Percentiles rank a stretch among this genome's conserved stretches.
Conservation (phyloP, 106 monocot genomes). For the Acorus calamus region DNA sequence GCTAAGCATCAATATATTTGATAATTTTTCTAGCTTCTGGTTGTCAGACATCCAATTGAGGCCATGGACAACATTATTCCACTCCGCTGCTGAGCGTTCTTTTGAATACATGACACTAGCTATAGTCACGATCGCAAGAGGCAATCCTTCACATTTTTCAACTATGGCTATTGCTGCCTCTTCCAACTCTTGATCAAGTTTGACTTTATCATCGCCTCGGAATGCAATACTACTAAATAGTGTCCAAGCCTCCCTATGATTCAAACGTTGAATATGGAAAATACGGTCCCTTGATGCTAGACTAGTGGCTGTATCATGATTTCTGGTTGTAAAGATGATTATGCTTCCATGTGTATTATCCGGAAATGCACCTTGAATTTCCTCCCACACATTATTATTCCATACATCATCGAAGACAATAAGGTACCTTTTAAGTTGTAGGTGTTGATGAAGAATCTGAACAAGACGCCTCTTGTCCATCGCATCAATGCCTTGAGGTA, state of each 20-base stretch:
- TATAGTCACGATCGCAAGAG: slow-evolving; percentile 34
- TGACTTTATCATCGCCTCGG: background rate
- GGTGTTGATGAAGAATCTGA: background rate
- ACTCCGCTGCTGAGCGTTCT: background rate
- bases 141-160: slow-evolving; percentile 40
- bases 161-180: slow-evolving; percentile 11
- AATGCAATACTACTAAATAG: slow-evolving; percentile 14
- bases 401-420: slow-evolving; percentile 32
- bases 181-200: slow-evolving; percentile 14
- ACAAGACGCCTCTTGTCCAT: no score
- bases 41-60: slow-evolving; percentile 27
- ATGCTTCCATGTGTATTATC: slow-evolving; percentile 8
- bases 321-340: slow-evolving; percentile 11
- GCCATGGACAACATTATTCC: slow-evolving; percentile 13
- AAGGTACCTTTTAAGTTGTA: slow-evolving; percentile 13
- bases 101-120: slow-evolving; percentile 20
- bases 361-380: slow-evolving; percentile 11
- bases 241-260: slow-evolving; percentile 22
- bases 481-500: background rate
- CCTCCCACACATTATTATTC: slow-evolving; percentile 11
- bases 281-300: slow-evolving; percentile 7
- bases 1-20: slow-evolving; percentile 37
- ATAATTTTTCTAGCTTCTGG: slow-evolving; percentile 15
- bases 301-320: slow-evolving; percentile 16
- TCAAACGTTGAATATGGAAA: slow-evolving; percentile 13